Conservation (phyloP, 768 basidiomycete genomes). For the Suillus ampliporus region DNA sequence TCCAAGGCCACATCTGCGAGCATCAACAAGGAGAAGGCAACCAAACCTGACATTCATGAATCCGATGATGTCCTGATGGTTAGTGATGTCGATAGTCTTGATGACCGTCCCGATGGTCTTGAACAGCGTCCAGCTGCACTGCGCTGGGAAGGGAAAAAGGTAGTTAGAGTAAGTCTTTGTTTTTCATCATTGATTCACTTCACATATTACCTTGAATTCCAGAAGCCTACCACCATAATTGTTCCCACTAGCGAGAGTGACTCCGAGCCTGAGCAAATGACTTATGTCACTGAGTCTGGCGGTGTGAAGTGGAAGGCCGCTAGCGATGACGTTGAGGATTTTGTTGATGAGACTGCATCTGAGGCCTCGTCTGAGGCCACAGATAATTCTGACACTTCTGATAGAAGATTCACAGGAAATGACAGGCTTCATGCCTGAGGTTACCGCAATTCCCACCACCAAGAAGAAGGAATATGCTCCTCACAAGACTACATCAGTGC, state of each 20-base stretch:
- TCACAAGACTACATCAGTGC: neutral
- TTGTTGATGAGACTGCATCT: neutral
- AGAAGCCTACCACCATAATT: neutral
- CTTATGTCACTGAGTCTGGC: neutral
- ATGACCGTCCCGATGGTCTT: neutral
- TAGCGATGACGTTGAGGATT: neutral
- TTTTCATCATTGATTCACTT: neutral
- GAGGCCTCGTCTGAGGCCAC: neutral
- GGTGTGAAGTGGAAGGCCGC: constrained; percentile 6
- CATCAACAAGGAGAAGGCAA: neutral
- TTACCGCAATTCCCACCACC: neutral
- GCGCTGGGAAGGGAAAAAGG: neutral
- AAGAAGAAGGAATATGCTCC: neutral
- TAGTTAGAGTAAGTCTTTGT: neutral
- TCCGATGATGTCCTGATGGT: neutral
- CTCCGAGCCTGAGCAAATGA: neutral
- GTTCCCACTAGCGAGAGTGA: neutral
- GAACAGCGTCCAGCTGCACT: neutral
- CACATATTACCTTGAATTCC: neutral
- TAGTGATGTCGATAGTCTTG: neutral
- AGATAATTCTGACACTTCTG: neutral
- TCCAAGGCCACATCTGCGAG: neutral
- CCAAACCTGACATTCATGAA: neutral
- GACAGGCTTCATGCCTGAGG: neutral
- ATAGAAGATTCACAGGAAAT: neutral